Base-by-base conservation (phyloP, 2,329 filamentous ascomycete genomes). In the Cercospora zeae-maydis region DNA sequence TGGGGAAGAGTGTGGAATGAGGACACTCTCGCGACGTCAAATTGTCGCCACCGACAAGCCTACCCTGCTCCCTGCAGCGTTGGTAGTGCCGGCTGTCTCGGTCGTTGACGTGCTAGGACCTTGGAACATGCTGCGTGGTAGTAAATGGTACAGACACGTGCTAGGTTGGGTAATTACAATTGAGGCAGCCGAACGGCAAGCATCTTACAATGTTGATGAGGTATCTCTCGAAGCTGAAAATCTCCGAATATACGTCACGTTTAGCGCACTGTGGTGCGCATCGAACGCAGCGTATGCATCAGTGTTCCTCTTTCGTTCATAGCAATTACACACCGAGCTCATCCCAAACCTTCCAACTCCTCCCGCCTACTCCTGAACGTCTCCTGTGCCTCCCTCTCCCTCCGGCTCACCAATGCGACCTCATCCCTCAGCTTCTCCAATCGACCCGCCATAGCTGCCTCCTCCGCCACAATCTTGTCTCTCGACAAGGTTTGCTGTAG, bases 351-450 rank as follows among this genome's bases (percentile, higher is more conserved):
- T 31, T 71, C 67, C 58, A 97, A 76, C 80, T 98, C 95, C 52
- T 92, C 91, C 77, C 85, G 91, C 63, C 87, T 85, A 67, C 79
- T 80, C 70, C 90, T 84, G 75, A 95, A 99, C 71, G 89, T 75
- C 67, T 97, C 92, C 78, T 99, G 95, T 6, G 92, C 92, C 78
- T 97, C 92, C 63, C 93, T 83, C 80, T 98, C 93, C 66, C 93
- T 83, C 70, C 86, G 86, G 69, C 87, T 90, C 9, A 98, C 84
- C 70, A 90, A 91, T 6, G 82, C 84, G 21, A 96, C 92, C 75
- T 97, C 92, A n/a, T 90, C 88, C 56, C 92, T 85, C 62, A 97
- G 78, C 10, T 83, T 82, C 68, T 89, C 90, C 58, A 98, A 79
- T 31, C 95, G 83, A 60, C 86, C 83, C 51, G 82, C 81, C 62